phyloP scores from a whole-genome alignment of 495 filamentous ascomycete species.

The Paragyromitra xinjiangensis region DNA sequence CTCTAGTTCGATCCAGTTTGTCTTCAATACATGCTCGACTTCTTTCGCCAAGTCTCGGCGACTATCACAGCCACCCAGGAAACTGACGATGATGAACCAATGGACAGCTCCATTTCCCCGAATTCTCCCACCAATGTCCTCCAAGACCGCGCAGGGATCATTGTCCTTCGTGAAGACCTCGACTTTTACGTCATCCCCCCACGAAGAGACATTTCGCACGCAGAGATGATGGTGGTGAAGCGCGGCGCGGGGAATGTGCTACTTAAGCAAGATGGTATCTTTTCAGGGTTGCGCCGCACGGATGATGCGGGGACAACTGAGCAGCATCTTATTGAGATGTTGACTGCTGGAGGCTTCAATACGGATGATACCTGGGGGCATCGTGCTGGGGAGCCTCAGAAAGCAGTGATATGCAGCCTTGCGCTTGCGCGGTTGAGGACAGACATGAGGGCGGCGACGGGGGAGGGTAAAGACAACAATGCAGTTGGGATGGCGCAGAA shows the following conservation, averaged over 20 bases:
- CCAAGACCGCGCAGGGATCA: conserved; percentile 92
- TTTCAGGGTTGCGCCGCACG: conserved; percentile 90
- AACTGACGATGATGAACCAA: conserved; percentile 62
- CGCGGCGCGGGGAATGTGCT: conserved; percentile 87
- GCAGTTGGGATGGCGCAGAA: conserved; percentile 99
- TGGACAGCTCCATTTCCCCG: conserved; percentile 58
- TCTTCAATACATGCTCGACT: conserved; percentile 98
- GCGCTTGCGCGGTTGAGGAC: conserved; percentile 91
- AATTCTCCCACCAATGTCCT: conserved; percentile 59
- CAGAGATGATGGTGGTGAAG: conserved; percentile 97
- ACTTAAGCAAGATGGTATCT: conserved; percentile 92
- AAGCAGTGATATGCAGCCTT: conserved; percentile 96
- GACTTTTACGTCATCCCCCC: conserved; percentile 99
- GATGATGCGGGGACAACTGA: conserved; percentile 96
- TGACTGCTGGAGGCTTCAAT: conserved; percentile 97
- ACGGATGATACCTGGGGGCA: conserved; percentile 96
- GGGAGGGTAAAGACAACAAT: conserved; percentile 74
- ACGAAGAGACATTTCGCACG: conserved; percentile 78
- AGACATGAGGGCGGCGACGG: conserved; percentile 79
- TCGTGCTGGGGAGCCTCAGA: conserved; percentile 92
- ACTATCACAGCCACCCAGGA: conserved; percentile 77
- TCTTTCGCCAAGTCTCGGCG: conserved; percentile 94
- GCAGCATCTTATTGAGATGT: conserved; percentile 98
- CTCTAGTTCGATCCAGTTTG: conserved; percentile 93
- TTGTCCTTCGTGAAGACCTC: conserved; percentile 93